Percentiles rank a stretch among this genome's conserved stretches.
phyloP scores from a whole-genome alignment of 495 filamentous ascomycete genomes.

The Penicillium steckii region DNA sequence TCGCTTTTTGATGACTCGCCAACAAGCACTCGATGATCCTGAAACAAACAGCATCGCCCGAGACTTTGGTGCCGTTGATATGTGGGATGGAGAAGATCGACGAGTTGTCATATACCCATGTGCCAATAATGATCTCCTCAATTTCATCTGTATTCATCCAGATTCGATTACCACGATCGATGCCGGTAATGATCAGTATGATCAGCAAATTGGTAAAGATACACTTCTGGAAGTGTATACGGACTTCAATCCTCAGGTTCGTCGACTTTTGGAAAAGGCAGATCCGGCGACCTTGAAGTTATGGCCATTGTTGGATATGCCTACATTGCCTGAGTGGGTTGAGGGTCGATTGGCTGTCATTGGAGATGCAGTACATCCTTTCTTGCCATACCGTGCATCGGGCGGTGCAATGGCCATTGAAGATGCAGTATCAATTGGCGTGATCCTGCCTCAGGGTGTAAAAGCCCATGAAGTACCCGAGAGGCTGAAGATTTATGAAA shows the following conservation, averaged over 20 bases:
- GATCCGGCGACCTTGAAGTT: slow-evolving; percentile 51
- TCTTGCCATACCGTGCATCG: slow-evolving; percentile 55
- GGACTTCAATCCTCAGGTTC: slow-evolving; percentile 47
- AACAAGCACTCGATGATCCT: slow-evolving; percentile 45
- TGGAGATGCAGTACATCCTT: slow-evolving; percentile 65
- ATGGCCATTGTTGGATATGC: slow-evolving; percentile 61
- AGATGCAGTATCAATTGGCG: slow-evolving; percentile 56
- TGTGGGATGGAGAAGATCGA: slow-evolving; percentile 51
- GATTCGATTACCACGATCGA: slow-evolving; percentile 36
- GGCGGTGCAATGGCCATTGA: slow-evolving; percentile 60
- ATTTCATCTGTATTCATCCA: slow-evolving; percentile 62
- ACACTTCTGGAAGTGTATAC: slow-evolving; percentile 50
- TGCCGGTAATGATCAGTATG: slow-evolving; percentile 39
- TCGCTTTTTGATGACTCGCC: slow-evolving; percentile 54
- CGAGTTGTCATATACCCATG: slow-evolving; percentile 61
- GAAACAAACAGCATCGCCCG: slow-evolving; percentile 40
- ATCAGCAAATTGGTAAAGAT: slow-evolving; percentile 43
- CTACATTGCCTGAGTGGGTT: slow-evolving; percentile 52
- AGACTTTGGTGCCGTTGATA: slow-evolving; percentile 39
- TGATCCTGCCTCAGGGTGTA: slow-evolving; percentile 48
- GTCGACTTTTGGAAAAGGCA: slow-evolving; percentile 45
- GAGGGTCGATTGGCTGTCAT: slow-evolving; percentile 49
- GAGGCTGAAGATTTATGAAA: slow-evolving; percentile 57
- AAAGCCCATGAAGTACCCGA: slow-evolving; percentile 41
- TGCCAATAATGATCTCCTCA: slow-evolving; percentile 51